Conservation (phyloP, 2,329 filamentous ascomycete species). For the Pestalotiopsis sp. region DNA sequence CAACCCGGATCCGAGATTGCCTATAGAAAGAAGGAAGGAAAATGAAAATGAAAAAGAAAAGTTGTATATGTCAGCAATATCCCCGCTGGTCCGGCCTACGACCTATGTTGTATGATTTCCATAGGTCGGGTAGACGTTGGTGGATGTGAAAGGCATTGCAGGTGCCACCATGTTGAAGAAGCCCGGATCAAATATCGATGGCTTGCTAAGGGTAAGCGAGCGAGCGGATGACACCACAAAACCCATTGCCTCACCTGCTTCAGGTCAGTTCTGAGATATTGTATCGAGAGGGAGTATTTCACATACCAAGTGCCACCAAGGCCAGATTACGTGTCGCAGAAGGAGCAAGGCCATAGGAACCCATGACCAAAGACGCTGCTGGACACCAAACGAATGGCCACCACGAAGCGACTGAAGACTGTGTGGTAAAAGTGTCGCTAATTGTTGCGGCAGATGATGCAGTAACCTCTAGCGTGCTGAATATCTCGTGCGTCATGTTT, state of each 20-base stretch:
- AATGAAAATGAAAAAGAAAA: not conserved
- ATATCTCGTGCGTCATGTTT: slow-evolving; percentile 30
- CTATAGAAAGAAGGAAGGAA: not conserved
- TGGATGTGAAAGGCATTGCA: not conserved
- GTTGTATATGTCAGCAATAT: too few relatives aligned
- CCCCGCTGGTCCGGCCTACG: too few relatives aligned
- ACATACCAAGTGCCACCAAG: slow-evolving; percentile 29
- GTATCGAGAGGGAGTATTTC: not conserved
- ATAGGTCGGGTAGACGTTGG: not conserved
- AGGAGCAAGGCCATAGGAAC: slow-evolving; percentile 34
- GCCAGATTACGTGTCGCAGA: slow-evolving; percentile 29
- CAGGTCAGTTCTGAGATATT: slow-evolving; percentile 5
- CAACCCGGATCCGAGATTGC: not conserved
- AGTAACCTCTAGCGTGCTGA: slow-evolving; percentile 24
- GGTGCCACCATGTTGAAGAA: not conserved
- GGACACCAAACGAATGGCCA: slow-evolving; percentile 35
- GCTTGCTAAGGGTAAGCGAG: slow-evolving; percentile 14
- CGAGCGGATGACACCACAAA: slow-evolving; percentile 24
- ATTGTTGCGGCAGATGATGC: slow-evolving; percentile 24
- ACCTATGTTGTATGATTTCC: not conserved
- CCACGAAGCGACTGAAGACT: slow-evolving; percentile 20
- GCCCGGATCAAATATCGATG: not conserved
- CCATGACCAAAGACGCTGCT: slow-evolving; percentile 29
- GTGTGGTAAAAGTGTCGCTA: slow-evolving; percentile 18
- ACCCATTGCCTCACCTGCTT: slow-evolving; percentile 26